Base-by-base conservation (phyloP, 192 early-diverging fungal species). In the Podila clonocystis region DNA sequence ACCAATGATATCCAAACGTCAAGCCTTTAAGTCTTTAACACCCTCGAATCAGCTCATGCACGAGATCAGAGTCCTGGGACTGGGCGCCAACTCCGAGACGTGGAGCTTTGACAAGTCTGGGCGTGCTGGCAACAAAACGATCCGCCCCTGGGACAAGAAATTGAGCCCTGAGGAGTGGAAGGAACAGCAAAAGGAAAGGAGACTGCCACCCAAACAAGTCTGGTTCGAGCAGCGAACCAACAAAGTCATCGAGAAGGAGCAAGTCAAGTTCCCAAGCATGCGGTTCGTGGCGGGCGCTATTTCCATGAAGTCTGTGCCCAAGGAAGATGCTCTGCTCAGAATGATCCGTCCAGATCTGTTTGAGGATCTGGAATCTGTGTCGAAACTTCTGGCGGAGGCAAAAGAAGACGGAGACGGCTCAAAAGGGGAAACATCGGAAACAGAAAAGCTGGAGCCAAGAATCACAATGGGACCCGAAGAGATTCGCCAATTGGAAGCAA, bases 71-170 rank as follows among this genome's bases (percentile, higher is more conserved):
- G 33, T 79, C 36, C 70, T 63, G 41, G 76, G 76, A 20, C 65
- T 79, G 0, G 76, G 76, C 3, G 28, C 63, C 60, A 79, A 79
- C 1, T 64, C 76, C 28, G 76, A 79, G 52, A 29, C 28, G 4
- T 79, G 76, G 76, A 67, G 64, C 15, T 79, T 79, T 64, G 76
- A 79, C 59, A 78, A 78, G 19, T 50, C 75, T 24, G 38, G 5
- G 31, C 63, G 68, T 4, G 30, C 26, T 0, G 69, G 68, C 7
- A 78, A 78, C 38, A 78, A 78, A 26, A 78, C 75, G 2, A 67
- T 78, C 29, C 75, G 75, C n/a, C 75, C 75, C 12, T 78, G 75
- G 75, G 75, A 78, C 50, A 76, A 76, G 34, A 76, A 70, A 20
- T 48, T 76, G 19, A 17, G 50, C 4, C 67, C 67, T 1, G 74